A percentile compares a stretch with the other conserved stretches of the same genome.
Conservation (phyloP, 768 basidiomycete species). For the Tremella mesenterica region DNA sequence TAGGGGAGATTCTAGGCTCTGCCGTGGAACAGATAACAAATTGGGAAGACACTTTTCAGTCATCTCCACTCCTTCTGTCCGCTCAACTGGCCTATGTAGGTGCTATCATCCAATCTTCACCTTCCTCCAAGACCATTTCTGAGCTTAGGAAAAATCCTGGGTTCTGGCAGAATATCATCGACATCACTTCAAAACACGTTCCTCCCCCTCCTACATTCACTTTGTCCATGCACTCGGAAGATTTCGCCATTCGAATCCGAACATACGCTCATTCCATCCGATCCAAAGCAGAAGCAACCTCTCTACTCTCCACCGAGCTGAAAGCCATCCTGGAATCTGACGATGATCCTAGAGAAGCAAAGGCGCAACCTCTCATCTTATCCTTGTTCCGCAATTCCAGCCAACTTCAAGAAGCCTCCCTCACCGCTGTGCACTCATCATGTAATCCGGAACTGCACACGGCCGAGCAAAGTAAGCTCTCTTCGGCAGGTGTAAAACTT, state of each 20-base stretch:
- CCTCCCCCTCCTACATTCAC: constrained; percentile 55
- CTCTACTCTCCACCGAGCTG: constrained; percentile 26
- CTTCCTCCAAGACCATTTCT: constrained; percentile 66
- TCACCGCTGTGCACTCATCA: constrained; percentile 61
- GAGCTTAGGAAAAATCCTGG: constrained; percentile 51
- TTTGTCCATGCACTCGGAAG: constrained; percentile 28
- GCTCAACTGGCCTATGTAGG: constrained; percentile 59
- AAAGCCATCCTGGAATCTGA: constrained; percentile 11
- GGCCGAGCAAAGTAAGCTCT: constrained; percentile 51
- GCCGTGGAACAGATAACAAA: constrained; percentile 59
- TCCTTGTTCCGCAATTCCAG: constrained; percentile 23
- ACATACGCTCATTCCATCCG: constrained; percentile 26
- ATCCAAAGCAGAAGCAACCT: constrained; percentile 30
- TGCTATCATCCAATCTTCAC: constrained; percentile 57
- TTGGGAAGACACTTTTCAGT: constrained; percentile 69
- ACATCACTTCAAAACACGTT: constrained; percentile 59
- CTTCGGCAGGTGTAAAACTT: constrained; percentile 52
- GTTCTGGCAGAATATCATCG: constrained; percentile 65
- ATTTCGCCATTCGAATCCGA: constrained; percentile 21
- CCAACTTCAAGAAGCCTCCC: constrained; percentile 52
- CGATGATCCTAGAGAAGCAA: constrained; percentile 17
- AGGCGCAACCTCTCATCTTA: constrained; percentile 18
- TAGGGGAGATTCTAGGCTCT: constrained; percentile 53
- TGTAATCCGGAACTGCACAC: constrained; percentile 69
- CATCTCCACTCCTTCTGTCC: constrained; percentile 65